A percentile compares a stretch with the other conserved stretches of the same genome.
Evolutionary conservation across 176 grass and related monocot species (phyloP).

Genomic region (Aegilops bicornis): DNA sequence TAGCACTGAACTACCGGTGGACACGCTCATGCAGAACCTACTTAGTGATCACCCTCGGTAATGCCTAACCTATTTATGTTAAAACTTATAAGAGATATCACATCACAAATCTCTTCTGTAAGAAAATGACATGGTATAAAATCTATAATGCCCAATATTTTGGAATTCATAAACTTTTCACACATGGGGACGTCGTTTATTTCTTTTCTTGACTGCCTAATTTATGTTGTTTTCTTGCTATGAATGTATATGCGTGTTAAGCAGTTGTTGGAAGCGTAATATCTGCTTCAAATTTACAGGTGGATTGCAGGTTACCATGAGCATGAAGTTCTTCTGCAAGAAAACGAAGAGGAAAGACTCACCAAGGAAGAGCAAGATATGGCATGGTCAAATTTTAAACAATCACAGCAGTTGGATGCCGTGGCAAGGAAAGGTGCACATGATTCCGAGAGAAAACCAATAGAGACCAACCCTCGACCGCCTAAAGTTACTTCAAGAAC

Average conservation of each 20-base stretch:
- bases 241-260: constrained; percentile 15
- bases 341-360: constrained; percentile 92
- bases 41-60: constrained; percentile 70
- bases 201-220: constrained; percentile 15
- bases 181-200: not conserved
- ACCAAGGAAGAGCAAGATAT: constrained; percentile 96
- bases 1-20: constrained; percentile 38
- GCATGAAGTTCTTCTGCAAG: constrained; percentile 92
- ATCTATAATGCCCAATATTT: not conserved
- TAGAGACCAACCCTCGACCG: constrained; percentile 20
- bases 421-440: constrained; percentile 37
- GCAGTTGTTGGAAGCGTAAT: constrained; percentile 1
- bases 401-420: constrained; percentile 59
- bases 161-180: not conserved
- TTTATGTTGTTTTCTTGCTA: not conserved
- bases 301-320: constrained; percentile 98
- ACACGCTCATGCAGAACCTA: constrained; percentile 79
- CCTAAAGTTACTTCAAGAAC: constrained; percentile 37
- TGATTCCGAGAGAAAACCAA: constrained; percentile 37
- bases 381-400: constrained; percentile 73
- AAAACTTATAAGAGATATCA: not conserved
- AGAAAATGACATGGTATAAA: not conserved
- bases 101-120: not conserved
- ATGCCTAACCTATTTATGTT: constrained; percentile 27
- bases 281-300: constrained; percentile 41